Evolutionary conservation across 2,329 filamentous ascomycete species (phyloP), one percentile per base, ranked within the genome.

Genomic region (Colletotrichum sp.): DNA sequence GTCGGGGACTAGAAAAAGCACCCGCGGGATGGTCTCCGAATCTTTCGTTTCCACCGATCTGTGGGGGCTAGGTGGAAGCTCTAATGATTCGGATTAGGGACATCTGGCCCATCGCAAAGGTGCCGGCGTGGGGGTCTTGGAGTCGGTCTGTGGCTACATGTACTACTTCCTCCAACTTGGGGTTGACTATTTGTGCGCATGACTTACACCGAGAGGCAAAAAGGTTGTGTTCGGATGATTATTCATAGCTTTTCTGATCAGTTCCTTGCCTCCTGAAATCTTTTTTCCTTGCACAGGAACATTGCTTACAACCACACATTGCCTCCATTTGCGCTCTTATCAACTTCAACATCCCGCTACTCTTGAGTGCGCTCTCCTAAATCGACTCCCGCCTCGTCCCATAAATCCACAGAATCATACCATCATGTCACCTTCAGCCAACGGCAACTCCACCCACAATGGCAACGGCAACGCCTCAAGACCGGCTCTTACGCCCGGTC

Each of bases 401-500:
- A 34, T 30, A 32, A 26, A 52, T 10, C 21, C 9, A 18, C n/a
- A 28, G 5, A 62, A 55, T 62, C 56, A 63, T 52, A 52, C 43
- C 56, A 36, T 36, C 56, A 68, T 75, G 73, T 73, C 73, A n/a
- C 73, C 73, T 36, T 75, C 73, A 59, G 69, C 58, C 13, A 75
- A 34, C 73, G 73, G 69, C 21, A 68, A 63, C 43, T 58, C 73
- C 48, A 32, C 21, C 24, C 43, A 62, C 43, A 63, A 75, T 30
- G 73, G 63, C 58, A n/a, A 30, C 3, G 24, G 34, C 8, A 48
- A 67, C 9, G 8, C 32, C 10, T 52, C 69, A 34, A 52, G 69
- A 36, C 69, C 69, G 43, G 63, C 73, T 14, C 43, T 75, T 43
- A 59, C 67, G 7, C 72, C 77, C 13, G 91, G 91, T 65, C 84